Evolutionary conservation across 1,284 basidiomycete species (phyloP).

Genomic region (Mycosarcoma mackinlayi): DNA sequence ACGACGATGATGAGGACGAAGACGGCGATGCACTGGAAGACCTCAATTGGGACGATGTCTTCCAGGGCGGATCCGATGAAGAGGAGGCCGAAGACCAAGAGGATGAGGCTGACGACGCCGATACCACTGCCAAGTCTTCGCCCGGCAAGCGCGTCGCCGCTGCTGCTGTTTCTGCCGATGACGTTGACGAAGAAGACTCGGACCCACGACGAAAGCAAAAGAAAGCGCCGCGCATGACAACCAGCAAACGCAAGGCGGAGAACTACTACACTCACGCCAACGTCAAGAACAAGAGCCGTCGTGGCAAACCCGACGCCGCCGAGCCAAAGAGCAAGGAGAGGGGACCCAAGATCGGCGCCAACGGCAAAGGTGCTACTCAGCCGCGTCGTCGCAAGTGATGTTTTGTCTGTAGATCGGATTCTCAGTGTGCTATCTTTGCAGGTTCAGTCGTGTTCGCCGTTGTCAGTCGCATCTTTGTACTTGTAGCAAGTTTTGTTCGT

Average conservation of each 20-base stretch:
- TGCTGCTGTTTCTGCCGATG: constrained; percentile 46
- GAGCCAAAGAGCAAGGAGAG: constrained; percentile 54
- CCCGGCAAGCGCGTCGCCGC: constrained; percentile 51
- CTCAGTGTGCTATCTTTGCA: not conserved
- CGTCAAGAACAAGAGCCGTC: constrained; percentile 68
- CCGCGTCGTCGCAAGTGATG: constrained; percentile 37
- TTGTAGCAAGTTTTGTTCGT: constrained; percentile 2
- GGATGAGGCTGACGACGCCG: constrained; percentile 57
- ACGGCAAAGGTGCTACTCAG: constrained; percentile 53
- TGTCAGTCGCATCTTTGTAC: constrained; percentile 17
- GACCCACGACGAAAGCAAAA: constrained; percentile 45
- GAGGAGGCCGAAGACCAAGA: constrained; percentile 27
- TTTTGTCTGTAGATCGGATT: not conserved
- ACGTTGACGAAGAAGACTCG: constrained; percentile 49
- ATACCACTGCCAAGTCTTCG: constrained; percentile 49
- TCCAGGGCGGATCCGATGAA: constrained; percentile 70
- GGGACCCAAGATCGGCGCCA: constrained; percentile 58
- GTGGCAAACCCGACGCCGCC: constrained; percentile 68
- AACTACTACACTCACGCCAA: constrained; percentile 81
- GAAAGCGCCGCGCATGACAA: constrained; percentile 62
- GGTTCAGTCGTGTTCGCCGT: not conserved
- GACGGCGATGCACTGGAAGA: constrained; percentile 70
- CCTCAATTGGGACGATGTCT: constrained; percentile 85
- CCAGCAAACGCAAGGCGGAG: constrained; percentile 78
- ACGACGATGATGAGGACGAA: constrained; percentile 62